phyloP scores from a whole-genome alignment of 164 flowering plant species.

The Magnolia kwangsiensis region DNA sequence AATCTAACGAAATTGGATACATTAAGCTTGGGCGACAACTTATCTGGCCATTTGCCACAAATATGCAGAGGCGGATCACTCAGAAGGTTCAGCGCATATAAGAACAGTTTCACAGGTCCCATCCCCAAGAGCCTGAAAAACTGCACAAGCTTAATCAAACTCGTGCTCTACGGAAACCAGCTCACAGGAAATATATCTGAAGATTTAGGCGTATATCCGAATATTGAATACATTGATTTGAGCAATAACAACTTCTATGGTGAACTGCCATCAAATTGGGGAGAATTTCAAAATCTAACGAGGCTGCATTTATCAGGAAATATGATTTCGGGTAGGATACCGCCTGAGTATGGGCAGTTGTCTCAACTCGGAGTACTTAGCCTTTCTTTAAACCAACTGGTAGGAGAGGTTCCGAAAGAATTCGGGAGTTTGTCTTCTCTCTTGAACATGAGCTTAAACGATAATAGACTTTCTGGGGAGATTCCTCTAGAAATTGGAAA shows the following conservation, averaged over 20 bases:
- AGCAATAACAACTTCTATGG: constrained; percentile 4
- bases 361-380: background rate
- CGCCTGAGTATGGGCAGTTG: background rate
- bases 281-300: background rate
- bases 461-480: constrained; percentile 1
- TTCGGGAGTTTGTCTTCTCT: background rate
- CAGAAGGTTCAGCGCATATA: constrained; percentile 7
- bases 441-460: background rate
- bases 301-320: constrained; percentile 2
- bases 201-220: constrained; percentile 20
- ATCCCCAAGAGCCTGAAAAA: constrained; percentile 23
- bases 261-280: constrained; percentile 3
- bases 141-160: constrained; percentile 19
- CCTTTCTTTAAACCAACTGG: constrained; percentile 7
- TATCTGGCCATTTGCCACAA: constrained; percentile 20
- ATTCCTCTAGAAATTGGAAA: constrained; percentile 1
- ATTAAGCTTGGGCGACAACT: constrained; percentile 14
- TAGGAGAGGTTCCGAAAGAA: constrained; percentile 7
- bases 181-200: constrained; percentile 20
- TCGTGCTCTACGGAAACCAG: constrained; percentile 17
- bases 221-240: background rate
- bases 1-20: background rate
- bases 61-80: constrained; percentile 21
- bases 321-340: constrained; percentile 2
- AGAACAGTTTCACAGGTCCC: constrained; percentile 20